Evolutionary conservation across 108 stramenopile species (phyloP).

Genomic region (Fistulifera solaris): DNA sequence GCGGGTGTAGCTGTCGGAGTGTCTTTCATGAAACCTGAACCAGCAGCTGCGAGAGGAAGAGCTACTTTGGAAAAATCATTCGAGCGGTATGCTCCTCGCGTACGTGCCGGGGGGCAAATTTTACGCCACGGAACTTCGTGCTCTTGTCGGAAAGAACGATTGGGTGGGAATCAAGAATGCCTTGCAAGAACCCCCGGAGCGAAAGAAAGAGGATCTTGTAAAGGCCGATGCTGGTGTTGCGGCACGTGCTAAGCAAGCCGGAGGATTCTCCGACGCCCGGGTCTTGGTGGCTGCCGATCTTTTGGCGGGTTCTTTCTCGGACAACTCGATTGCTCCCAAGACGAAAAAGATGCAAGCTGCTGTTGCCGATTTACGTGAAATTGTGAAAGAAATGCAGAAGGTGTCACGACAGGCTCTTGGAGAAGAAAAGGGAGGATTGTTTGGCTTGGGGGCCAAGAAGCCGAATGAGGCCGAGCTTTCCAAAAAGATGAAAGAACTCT

Average conservation of each 20-base stretch:
- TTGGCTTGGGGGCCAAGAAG: conserved; percentile 56
- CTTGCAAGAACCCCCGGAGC: conserved; percentile 60
- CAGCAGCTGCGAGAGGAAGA: conserved; percentile 51
- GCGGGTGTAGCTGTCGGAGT: no score
- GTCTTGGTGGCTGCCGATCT: conserved; percentile 59
- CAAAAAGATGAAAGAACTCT: conserved; percentile 49
- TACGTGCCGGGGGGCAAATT: conserved; percentile 63
- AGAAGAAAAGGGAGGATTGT: conserved; percentile 56
- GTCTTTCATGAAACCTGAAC: conserved; percentile 2
- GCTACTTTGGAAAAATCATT: conserved; percentile 70
- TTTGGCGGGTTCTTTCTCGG: conserved; percentile 72
- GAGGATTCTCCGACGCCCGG: conserved; percentile 63
- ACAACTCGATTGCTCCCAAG: conserved; percentile 56
- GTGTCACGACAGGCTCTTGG: conserved; percentile 48
- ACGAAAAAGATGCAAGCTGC: conserved; percentile 68
- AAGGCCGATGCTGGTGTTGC: conserved; percentile 66
- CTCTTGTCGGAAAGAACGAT: conserved; percentile 46
- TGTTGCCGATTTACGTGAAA: conserved; percentile 38
- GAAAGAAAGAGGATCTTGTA: conserved; percentile 56
- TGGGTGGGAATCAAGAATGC: conserved; percentile 49
- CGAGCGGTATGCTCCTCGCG: conserved; percentile 68
- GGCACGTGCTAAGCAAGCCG: conserved; percentile 66
- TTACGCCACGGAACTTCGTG: conserved; percentile 41
- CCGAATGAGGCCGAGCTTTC: conserved; percentile 37
- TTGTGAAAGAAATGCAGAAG: conserved; percentile 44